These are phyloP conservation scores for Vigna trinervia DNA, from an alignment of 306 rosid species.

Conservation along the genomic window DNA sequence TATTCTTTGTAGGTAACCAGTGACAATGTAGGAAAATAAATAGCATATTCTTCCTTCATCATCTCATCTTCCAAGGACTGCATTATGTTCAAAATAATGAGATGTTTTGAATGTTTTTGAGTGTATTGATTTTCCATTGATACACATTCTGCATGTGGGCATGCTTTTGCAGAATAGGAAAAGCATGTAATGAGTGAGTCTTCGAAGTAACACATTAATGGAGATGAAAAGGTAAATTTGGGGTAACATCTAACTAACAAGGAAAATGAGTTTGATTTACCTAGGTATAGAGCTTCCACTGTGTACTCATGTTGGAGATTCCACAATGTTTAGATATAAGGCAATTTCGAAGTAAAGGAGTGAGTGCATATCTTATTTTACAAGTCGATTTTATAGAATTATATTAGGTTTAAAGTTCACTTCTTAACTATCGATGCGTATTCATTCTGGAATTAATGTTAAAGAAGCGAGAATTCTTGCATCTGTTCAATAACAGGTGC, in stretches of 20 bases:
- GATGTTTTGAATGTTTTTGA: constrained; percentile 30
- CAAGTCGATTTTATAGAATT: too few relatives aligned
- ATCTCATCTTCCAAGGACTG: constrained; percentile 17
- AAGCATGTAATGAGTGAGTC: constrained; percentile 5
- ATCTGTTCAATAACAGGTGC: constrained; percentile 23
- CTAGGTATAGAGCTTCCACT: constrained; percentile 2
- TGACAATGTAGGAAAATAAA: constrained; percentile 6
- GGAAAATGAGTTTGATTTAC: constrained; percentile 2
- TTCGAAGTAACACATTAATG: background rate
- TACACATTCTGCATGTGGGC: constrained; percentile 12
- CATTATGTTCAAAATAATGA: background rate
- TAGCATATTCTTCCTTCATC: constrained; percentile 21
- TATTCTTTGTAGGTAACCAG: constrained; percentile 26
- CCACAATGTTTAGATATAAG: too few relatives aligned
- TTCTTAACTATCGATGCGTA: background rate
- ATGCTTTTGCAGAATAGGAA: background rate
- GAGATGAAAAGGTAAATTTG: constrained; percentile 10
- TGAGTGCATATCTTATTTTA: too few relatives aligned
- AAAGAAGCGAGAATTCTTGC: background rate
- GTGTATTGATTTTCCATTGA: constrained; percentile 3
- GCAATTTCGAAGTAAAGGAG: too few relatives aligned
- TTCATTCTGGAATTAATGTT: constrained; percentile 5
- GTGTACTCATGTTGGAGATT: background rate
- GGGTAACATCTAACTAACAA: constrained; percentile 7
- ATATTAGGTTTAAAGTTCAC: too few relatives aligned